Conservation (phyloP, 768 basidiomycete species). For the Symmetrospora coprosmae region DNA sequence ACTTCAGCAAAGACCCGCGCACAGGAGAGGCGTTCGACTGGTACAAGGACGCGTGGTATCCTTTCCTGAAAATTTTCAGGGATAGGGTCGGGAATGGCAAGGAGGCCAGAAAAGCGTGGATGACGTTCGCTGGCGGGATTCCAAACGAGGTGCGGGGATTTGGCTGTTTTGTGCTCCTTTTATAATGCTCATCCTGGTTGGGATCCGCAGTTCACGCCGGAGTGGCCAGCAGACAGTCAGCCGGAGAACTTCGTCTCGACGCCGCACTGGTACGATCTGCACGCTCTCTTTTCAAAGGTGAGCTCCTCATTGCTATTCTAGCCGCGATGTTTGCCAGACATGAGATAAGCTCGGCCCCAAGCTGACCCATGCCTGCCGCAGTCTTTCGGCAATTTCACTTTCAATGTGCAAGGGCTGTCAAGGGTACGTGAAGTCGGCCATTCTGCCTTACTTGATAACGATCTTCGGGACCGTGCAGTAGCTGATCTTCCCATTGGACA, state of each 20-base stretch:
- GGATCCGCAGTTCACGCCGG: constrained; percentile 51
- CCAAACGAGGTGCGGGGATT: constrained; percentile 64
- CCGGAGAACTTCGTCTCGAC: constrained; percentile 54
- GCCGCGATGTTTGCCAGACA: too few species aligned
- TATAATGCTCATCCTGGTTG: neutral
- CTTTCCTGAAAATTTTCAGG: constrained; percentile 58
- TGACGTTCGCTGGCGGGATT: constrained; percentile 64
- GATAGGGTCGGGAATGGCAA: constrained; percentile 43
- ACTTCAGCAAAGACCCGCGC: constrained; percentile 59
- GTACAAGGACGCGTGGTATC: constrained; percentile 73
- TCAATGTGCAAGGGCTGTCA: constrained; percentile 85
- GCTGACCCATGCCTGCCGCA: neutral
- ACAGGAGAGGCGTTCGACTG: constrained; percentile 64
- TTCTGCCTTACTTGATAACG: neutral
- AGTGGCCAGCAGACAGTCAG: constrained; percentile 56
- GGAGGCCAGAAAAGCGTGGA: constrained; percentile 45
- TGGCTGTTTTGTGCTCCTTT: neutral
- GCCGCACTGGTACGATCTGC: constrained; percentile 83
- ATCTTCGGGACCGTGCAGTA: too few species aligned
- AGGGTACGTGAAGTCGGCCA: constrained; percentile 44
- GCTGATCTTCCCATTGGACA: constrained; percentile 37
- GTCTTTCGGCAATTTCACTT: constrained; percentile 63
- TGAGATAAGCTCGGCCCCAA: neutral
- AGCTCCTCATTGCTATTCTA: too few species aligned
- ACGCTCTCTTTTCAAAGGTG: constrained; percentile 65